Percentiles rank a stretch among this genome's conserved stretches.
Evolutionary conservation across 331 rosid genomes (phyloP).

Genomic region (Pyrus hybrid): DNA sequence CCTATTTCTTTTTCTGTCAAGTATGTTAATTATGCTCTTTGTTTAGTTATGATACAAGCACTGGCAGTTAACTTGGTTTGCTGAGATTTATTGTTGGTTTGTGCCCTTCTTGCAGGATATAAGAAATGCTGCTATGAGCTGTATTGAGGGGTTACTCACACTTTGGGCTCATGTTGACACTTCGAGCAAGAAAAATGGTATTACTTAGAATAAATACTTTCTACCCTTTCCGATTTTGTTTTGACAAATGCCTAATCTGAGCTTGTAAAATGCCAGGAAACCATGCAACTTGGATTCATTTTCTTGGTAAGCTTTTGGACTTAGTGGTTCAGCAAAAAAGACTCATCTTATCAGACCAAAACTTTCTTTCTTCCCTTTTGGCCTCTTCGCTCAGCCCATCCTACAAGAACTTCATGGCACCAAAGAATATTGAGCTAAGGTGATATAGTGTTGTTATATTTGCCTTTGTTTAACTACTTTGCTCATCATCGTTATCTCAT

Average conservation of each 20-base stretch:
- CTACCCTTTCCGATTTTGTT: neutral
- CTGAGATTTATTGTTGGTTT: slow-evolving; percentile 5
- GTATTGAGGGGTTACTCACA: slow-evolving; percentile 48
- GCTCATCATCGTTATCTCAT: neutral
- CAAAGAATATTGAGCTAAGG: slow-evolving; percentile 71
- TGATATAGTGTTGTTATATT: slow-evolving; percentile 12
- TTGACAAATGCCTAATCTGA: slow-evolving; percentile 4
- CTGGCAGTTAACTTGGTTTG: neutral
- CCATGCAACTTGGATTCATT: slow-evolving; percentile 52
- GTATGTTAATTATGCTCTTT: neutral
- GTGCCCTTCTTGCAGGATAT: slow-evolving; percentile 37
- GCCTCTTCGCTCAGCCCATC: slow-evolving; percentile 59
- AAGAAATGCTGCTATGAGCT: slow-evolving; percentile 66
- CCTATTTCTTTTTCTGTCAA: neutral
- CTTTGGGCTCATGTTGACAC: slow-evolving; percentile 52
- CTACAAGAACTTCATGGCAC: slow-evolving; percentile 43
- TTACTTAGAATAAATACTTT: neutral
- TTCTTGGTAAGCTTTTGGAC: slow-evolving; percentile 55
- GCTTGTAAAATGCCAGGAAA: slow-evolving; percentile 44
- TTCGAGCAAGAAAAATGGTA: slow-evolving; percentile 85
- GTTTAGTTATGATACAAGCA: neutral
- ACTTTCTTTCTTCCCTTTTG: slow-evolving; percentile 66
- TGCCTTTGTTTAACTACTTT: neutral
- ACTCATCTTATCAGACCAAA: slow-evolving; percentile 63
- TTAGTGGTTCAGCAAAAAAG: slow-evolving; percentile 64